phyloP scores from a whole-genome alignment of 1,139 yeast genomes.

The Pichia norvegensis region DNA sequence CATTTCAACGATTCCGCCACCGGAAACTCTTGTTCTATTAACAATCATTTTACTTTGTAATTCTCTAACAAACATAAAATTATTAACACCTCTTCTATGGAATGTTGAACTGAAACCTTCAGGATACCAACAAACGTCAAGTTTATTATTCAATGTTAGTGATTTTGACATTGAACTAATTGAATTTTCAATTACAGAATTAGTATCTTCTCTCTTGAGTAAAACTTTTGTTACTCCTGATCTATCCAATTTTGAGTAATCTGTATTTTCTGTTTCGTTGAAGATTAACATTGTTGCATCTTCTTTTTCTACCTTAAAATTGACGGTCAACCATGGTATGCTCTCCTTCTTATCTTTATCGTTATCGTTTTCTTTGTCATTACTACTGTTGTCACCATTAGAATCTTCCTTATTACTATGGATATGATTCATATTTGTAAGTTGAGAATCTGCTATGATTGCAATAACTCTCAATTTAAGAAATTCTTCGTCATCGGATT shows the following conservation, averaged over 20 bases:
- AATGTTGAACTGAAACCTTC: constrained; percentile 40
- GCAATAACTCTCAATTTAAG: constrained; percentile 1
- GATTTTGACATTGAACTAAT: constrained; percentile 4
- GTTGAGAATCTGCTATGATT: constrained; percentile 6
- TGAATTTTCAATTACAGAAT: constrained; percentile 2
- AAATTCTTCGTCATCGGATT: neutral
- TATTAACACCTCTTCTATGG: constrained; percentile 35
- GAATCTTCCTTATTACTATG: neutral
- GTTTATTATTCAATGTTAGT: constrained; percentile 11
- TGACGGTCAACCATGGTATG: constrained; percentile 12
- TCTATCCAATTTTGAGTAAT: neutral
- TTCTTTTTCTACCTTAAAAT: constrained; percentile 4
- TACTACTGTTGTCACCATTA: neutral
- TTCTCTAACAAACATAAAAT: constrained; percentile 40
- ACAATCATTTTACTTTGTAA: constrained; percentile 35
- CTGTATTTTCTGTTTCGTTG: constrained; percentile 4
- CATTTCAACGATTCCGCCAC: constrained; percentile 21
- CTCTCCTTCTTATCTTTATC: neutral
- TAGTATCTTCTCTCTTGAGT: neutral
- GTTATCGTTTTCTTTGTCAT: neutral
- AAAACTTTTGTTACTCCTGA: neutral
- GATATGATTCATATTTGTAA: constrained; percentile 3
- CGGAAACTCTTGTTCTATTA: constrained; percentile 25
- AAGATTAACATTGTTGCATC: constrained; percentile 12
- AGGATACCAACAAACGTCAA: constrained; percentile 29